A percentile compares a stretch with the other conserved stretches of the same genome.
These are phyloP conservation scores for Lenzites betulinus DNA, from an alignment of 768 basidiomycete species.

Conservation along the genomic window DNA sequence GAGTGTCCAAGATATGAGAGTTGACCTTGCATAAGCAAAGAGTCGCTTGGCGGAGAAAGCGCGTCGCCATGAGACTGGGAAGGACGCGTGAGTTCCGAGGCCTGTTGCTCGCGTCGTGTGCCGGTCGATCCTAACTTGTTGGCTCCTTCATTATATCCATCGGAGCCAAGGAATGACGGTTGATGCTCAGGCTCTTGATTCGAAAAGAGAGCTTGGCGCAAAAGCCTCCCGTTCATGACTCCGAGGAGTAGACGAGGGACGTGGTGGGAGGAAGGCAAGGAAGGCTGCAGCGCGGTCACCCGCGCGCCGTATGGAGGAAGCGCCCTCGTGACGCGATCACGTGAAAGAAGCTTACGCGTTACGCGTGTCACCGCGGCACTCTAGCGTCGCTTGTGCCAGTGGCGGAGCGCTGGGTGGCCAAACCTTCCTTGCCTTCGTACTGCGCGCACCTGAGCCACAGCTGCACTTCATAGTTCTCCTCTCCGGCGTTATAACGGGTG, in stretches of 20 bases:
- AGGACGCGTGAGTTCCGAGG: no score
- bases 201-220: constrained; percentile 13
- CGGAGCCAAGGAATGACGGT: not conserved
- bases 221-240: constrained; percentile 13
- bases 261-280: not conserved
- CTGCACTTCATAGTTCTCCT: not conserved
- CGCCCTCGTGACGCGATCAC: constrained; percentile 14
- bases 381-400: not conserved
- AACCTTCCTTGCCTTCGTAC: not conserved
- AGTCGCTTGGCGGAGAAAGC: no score
- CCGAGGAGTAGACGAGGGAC: not conserved
- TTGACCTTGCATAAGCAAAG: no score
- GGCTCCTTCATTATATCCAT: no score
- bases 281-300: not conserved
- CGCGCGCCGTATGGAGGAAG: not conserved
- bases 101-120: no score
- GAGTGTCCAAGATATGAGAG: no score
- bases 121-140: no score
- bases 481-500: no score
- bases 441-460: not conserved
- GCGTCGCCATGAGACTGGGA: no score
- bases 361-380: constrained; percentile 3
- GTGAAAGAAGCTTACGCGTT: constrained; percentile 12
- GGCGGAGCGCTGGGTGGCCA: not conserved
- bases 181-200: not conserved